These are phyloP conservation scores for Heliamphora pulchella DNA, from an alignment of 179 eudicot species.

Conservation along the genomic window DNA sequence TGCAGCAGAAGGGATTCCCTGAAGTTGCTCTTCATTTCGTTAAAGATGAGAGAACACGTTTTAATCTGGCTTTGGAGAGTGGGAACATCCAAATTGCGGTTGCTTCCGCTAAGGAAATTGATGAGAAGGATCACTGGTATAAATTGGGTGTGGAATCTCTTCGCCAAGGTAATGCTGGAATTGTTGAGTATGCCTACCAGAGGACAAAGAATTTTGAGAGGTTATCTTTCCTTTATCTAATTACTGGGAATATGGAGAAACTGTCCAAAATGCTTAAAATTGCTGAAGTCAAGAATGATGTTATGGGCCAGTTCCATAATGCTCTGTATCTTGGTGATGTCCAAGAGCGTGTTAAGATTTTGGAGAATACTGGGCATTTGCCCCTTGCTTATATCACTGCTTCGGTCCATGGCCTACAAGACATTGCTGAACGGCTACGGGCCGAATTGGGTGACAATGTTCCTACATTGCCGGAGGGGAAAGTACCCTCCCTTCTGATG, in stretches of 20 bases:
- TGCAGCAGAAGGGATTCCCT: constrained; percentile 94
- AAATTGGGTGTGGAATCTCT: constrained; percentile 91
- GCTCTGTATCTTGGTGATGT: constrained; percentile 79
- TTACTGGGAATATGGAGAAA: constrained; percentile 78
- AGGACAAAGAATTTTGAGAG: constrained; percentile 87
- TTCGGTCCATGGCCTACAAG: constrained; percentile 61
- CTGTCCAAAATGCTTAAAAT: constrained; percentile 79
- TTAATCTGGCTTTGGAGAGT: constrained; percentile 83
- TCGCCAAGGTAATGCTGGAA: constrained; percentile 91
- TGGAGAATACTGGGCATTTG: constrained; percentile 65
- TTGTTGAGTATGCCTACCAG: constrained; percentile 90
- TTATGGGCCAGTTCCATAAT: constrained; percentile 92
- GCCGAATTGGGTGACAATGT: constrained; percentile 58
- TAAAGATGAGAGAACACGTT: constrained; percentile 86
- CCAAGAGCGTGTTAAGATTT: constrained; percentile 74
- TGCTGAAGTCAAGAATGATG: constrained; percentile 75
- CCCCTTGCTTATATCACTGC: constrained; percentile 84
- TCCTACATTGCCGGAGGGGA: constrained; percentile 59
- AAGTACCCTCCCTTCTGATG: constrained; percentile 51
- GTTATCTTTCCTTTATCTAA: constrained; percentile 72
- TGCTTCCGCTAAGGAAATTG: constrained; percentile 87
- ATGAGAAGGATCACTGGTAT: constrained; percentile 90
- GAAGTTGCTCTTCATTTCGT: constrained; percentile 97
- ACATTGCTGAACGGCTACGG: constrained; percentile 50
- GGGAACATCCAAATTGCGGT: constrained; percentile 85